Conservation (phyloP, 2,329 filamentous ascomycete species). For the Fusarium hostae region DNA sequence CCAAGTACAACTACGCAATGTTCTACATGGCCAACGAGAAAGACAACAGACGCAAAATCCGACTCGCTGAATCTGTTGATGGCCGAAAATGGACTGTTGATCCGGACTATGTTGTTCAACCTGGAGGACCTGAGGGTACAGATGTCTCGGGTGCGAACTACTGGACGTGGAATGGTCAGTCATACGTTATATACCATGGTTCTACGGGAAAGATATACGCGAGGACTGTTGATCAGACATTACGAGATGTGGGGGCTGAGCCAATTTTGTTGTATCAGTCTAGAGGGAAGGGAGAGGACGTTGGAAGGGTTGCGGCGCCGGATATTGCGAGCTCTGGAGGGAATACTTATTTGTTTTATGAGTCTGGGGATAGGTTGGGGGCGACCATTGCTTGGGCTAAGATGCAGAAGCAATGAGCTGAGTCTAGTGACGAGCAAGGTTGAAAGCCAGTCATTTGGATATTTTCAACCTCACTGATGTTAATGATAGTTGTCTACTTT, state of each 20-base stretch:
- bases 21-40: constrained; percentile 45
- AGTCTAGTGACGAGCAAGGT: fast-evolving
- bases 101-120: constrained; percentile 14
- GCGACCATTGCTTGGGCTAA: constrained; percentile 24
- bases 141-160: constrained; percentile 24
- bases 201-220: constrained; percentile 13
- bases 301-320: constrained; percentile 14
- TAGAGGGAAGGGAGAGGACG: constrained; percentile 5
- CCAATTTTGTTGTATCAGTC: constrained; percentile 19
- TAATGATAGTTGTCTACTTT: fast-evolving
- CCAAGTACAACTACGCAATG: constrained; percentile 41
- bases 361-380: neutral
- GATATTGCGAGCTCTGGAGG: neutral
- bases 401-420: neutral
- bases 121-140: neutral
- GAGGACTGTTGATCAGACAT: constrained; percentile 24
- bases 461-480: neutral
- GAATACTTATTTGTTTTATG: constrained; percentile 22
- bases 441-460: fast-evolving
- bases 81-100: constrained; percentile 34
- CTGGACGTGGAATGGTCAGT: constrained; percentile 20
- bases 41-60: constrained; percentile 39
- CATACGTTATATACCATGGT: constrained; percentile 23
- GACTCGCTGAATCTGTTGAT: constrained; percentile 41
- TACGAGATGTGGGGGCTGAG: constrained; percentile 14